phyloP scores from a whole-genome alignment of 1,284 basidiomycete species.

The Sanghuangporus weigelae region DNA sequence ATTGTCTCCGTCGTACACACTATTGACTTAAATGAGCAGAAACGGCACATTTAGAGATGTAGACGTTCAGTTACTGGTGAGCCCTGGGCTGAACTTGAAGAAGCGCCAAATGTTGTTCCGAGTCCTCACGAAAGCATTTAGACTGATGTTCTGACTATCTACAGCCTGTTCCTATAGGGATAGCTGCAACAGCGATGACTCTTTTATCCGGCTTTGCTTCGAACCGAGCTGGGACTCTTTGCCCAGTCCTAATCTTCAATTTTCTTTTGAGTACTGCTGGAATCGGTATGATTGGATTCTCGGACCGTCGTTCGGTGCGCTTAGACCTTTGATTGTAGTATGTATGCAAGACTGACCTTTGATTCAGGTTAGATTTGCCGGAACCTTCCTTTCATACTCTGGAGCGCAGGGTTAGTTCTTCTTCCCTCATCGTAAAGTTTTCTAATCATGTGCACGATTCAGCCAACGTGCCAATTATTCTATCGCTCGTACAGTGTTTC shows the following conservation, averaged over 20 bases:
- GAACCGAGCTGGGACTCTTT: slow-evolving; percentile 30
- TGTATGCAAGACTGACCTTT: slow-evolving; percentile 22
- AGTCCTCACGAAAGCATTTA: not conserved
- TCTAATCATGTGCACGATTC: not conserved
- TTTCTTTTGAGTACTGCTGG: slow-evolving; percentile 30
- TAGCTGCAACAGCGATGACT: slow-evolving; percentile 29
- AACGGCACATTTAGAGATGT: not conserved
- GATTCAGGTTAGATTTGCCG: slow-evolving; percentile 2
- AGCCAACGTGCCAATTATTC: slow-evolving; percentile 8
- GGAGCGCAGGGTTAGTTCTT: slow-evolving; percentile 7
- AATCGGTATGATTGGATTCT: slow-evolving; percentile 30
- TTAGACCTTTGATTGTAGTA: slow-evolving; percentile 30
- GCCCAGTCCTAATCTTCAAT: slow-evolving; percentile 29
- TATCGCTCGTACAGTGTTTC: slow-evolving; percentile 1
- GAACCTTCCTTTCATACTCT: slow-evolving; percentile 5
- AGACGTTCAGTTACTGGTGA: slow-evolving; percentile 4
- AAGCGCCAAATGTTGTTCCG: not conserved
- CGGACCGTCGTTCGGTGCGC: slow-evolving; percentile 25
- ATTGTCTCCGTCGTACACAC: not conserved
- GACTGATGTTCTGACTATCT: not conserved
- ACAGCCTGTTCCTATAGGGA: slow-evolving; percentile 30
- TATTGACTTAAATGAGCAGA: not conserved
- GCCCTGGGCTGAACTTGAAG: not conserved
- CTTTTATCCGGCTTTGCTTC: slow-evolving; percentile 28
- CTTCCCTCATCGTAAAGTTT: not conserved